Evolutionary conservation across 805 yeast species (phyloP).

Genomic region (Ogataea ramenticola): DNA sequence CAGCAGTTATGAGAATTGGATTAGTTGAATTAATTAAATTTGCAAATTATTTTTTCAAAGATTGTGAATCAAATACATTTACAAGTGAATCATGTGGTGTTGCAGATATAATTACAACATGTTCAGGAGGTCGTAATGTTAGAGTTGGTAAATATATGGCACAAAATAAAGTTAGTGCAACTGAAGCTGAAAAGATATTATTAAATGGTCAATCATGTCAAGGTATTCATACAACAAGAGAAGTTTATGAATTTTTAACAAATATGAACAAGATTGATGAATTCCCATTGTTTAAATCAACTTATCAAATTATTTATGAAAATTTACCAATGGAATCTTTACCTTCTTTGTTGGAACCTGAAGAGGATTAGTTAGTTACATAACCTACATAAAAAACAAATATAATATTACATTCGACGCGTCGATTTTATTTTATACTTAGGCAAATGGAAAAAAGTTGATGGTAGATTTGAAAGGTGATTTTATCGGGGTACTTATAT

Average conservation of each 20-base stretch:
- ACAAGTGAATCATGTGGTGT: constrained; percentile 96
- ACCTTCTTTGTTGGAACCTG: constrained; percentile 59
- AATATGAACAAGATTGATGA: constrained; percentile 48
- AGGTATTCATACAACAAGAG: constrained; percentile 85
- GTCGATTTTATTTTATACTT: not conserved
- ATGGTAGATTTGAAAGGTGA: too few relatives aligned
- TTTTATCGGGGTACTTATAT: too few relatives aligned
- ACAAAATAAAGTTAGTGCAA: constrained; percentile 65
- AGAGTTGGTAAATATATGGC: constrained; percentile 86
- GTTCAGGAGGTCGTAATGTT: constrained; percentile 96
- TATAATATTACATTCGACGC: not conserved
- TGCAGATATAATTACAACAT: constrained; percentile 95
- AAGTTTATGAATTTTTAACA: constrained; percentile 78
- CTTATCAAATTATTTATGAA: constrained; percentile 78
- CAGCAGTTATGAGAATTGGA: constrained; percentile 96
- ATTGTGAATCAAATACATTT: constrained; percentile 69
- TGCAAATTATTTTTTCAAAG: constrained; percentile 75
- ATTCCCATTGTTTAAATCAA: constrained; percentile 76
- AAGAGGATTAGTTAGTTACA: constrained; percentile 17
- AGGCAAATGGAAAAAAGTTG: too few relatives aligned
- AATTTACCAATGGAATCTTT: constrained; percentile 65
- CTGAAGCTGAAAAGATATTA: constrained; percentile 76
- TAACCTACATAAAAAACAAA: too few relatives aligned
- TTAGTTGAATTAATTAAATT: constrained; percentile 83
- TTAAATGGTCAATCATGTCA: constrained; percentile 96